These are phyloP conservation scores for Nicotiana tomentosiformis DNA, from an alignment of 257 asterid species.

Conservation along the genomic window DNA sequence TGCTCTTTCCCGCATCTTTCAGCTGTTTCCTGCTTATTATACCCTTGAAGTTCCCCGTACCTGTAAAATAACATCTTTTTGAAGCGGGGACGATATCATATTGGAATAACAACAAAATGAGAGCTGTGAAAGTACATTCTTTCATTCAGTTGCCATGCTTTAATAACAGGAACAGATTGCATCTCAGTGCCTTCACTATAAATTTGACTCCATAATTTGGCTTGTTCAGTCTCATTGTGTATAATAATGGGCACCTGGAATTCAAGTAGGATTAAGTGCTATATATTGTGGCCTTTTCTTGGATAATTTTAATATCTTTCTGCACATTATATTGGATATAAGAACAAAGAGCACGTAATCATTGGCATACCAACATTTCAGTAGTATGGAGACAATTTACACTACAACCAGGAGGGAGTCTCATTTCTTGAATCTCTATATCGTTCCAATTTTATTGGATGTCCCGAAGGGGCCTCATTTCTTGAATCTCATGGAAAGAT, in stretches of 20 bases:
- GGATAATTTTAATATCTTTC: neutral
- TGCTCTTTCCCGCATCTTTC: conserved; percentile 79
- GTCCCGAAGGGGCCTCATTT: neutral
- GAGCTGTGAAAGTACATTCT: conserved; percentile 53
- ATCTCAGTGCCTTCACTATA: conserved; percentile 55
- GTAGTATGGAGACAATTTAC: neutral
- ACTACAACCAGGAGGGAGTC: neutral
- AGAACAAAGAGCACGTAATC: neutral
- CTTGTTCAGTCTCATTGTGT: conserved; percentile 66
- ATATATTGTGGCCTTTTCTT: neutral
- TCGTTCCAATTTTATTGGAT: too few relatives aligned
- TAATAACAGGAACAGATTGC: conserved; percentile 68
- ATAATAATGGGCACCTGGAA: conserved; percentile 70
- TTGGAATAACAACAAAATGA: neutral
- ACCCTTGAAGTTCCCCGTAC: conserved; percentile 92
- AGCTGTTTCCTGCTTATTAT: conserved; percentile 85
- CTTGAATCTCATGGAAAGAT: neutral
- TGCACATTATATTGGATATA: neutral
- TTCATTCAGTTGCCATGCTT: conserved; percentile 95
- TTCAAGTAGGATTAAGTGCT: conserved; percentile 16
- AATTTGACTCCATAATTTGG: conserved; percentile 66
- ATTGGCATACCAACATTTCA: neutral
- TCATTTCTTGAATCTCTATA: neutral
- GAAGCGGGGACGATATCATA: neutral
- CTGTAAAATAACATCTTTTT: conserved; percentile 24